Base-by-base conservation (phyloP, 129 eudicot species). In the Rutidosis leptorrhynchoides region DNA sequence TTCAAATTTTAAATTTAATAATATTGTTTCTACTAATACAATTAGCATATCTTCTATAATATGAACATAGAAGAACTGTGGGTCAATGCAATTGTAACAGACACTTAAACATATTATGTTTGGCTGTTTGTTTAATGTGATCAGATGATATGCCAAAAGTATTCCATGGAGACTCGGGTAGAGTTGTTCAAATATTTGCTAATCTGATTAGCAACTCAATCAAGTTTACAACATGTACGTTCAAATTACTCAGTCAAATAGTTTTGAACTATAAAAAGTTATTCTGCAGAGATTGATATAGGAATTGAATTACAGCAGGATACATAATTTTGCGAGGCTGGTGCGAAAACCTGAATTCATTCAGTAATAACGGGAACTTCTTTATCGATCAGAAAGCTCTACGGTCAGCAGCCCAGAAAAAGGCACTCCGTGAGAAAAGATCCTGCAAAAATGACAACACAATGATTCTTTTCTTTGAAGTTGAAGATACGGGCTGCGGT, bases 401-500 rank as follows among this genome's bases (percentile, higher is more conserved):
- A 58, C 75, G 76, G 70, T 46, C 72, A 21, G 76, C 78, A 17
- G 70, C 69, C 35, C 78, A 78, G 43, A 75, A 65, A 26, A 90
- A 64, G 71, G 73, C 66, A 71, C 67, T 64, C 77, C 76, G 58
- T 21, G 78, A 69, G 24, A 91, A 80, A 68, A 71, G 23, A 64
- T 54, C 76, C 74, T 69, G 68, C 75, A 79, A 76, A 69, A 82
- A 80, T 46, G 96, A 93, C 25, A 84, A 82, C 74, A 82, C 74
- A 69, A 58, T 88, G 76, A 79, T 77, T 55, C 89, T 93, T 52
- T 88, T 82, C 78, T 93, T 93, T 71, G 98, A 93, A 81, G 92
- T 93, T 67, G 96, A 93, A 61, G 98, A 93, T 74, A 78, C 95
- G 52, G 98, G 98, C 11, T 88, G 90, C 32, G 98, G 98, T 92